Percentiles rank a stretch among this genome's conserved stretches.
Evolutionary conservation across 306 rosid species (phyloP).

Genomic region (Arachis hypogaea): DNA sequence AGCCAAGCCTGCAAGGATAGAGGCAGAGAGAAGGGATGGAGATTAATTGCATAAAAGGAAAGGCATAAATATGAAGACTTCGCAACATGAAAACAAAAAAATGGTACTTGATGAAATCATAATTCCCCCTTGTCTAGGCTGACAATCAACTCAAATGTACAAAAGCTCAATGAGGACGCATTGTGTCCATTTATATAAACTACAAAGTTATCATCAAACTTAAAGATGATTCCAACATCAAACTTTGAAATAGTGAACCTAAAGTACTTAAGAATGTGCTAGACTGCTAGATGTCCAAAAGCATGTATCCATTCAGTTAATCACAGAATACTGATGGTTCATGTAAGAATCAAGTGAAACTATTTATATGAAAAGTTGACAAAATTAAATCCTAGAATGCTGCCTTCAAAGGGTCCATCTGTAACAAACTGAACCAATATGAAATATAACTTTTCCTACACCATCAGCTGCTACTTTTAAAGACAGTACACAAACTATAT

Average conservation of each 20-base stretch:
- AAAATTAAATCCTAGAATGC: constrained; percentile 85
- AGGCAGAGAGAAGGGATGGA: constrained; percentile 47
- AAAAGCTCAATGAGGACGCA: not conserved
- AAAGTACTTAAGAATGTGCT: not conserved
- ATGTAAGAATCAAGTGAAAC: constrained; percentile 13
- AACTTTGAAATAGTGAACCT: not conserved
- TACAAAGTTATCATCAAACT: constrained; percentile 6
- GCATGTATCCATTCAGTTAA: not conserved
- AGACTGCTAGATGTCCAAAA: not conserved
- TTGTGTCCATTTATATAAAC: not conserved
- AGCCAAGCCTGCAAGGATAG: constrained; percentile 53
- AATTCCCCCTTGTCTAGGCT: constrained; percentile 21
- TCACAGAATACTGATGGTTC: constrained; percentile 22
- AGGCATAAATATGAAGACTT: constrained; percentile 25
- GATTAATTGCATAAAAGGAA: not conserved
- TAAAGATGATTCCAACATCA: not conserved
- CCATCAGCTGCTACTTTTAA: constrained; percentile 43
- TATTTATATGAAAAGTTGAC: constrained; percentile 13
- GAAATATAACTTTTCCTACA: constrained; percentile 80
- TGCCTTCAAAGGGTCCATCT: constrained; percentile 84
- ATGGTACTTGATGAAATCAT: constrained; percentile 11
- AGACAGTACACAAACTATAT: constrained; percentile 26
- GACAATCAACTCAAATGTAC: not conserved
- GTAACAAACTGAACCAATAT: constrained; percentile 69
- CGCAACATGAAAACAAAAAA: constrained; percentile 25